Evolutionary conservation across 2,329 filamentous ascomycete species (phyloP), one percentile per base, ranked within the genome.

Genomic region (Colletotrichum sp.): DNA sequence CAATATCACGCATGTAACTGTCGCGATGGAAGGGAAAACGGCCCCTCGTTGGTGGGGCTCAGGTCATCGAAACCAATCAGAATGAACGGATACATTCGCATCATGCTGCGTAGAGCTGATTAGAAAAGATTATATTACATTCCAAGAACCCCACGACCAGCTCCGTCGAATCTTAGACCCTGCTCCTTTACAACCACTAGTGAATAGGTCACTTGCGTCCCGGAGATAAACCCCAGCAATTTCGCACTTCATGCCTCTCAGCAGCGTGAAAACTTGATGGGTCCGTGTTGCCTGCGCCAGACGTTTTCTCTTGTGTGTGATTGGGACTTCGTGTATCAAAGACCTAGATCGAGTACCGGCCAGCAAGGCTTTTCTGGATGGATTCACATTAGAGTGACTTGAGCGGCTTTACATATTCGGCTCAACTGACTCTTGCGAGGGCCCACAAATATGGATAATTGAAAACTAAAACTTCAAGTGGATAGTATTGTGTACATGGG

Each of bases 51-150:
- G 5, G 18, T 48, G 39, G 39, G 39, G 1, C 18, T n/a, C 18
- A 48, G 18, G 18, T n/a, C 18, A 48, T 48, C 0, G 39, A 48
- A n/a, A 22, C 18, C 39, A 48, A 12, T 7, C 5, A 48, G 0
- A 48, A n/a, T 48, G 39, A 0, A 48, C 12, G 39, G 18, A 48
- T 2, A 4, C 39, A 12, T n/a, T 0, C 18, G 39, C 39, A n/a
- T 12, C 5, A 48, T 22, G 18, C 39, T n/a, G 18, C 18, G 39
- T 22, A 48, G 9, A 0, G 39, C 39, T 0, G 0, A 48, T 12
- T 48, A 22, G 39, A 0, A 48, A 48, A n/a, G 0, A 48, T 48
- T 0, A 48, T 18, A 4, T n/a, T 1, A n/a, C 39, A 4, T 12
- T 48, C 10, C 3, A 44, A n/a, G 36, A 3, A 9, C 8, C 36